These are phyloP conservation scores for Podospora pseudopauciseta DNA, from an alignment of 495 filamentous ascomycete species.

Conservation along the genomic window DNA sequence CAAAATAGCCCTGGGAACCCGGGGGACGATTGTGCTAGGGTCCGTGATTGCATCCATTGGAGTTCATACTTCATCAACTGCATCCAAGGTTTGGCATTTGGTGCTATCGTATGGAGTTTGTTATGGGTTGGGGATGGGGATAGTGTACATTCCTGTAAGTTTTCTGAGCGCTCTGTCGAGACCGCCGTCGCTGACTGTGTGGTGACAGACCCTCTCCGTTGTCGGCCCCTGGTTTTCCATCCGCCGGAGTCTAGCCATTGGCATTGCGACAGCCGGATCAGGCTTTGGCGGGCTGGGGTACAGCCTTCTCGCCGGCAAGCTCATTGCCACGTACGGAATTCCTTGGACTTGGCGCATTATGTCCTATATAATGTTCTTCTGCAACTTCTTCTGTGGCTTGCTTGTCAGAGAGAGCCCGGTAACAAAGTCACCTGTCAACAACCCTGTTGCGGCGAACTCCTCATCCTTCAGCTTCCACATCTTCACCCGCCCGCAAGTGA, in stretches of 20 bases:
- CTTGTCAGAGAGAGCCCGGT: conserved; percentile 49
- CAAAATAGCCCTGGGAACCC: conserved; percentile 48
- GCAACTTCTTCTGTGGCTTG: conserved; percentile 51
- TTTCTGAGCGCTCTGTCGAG: neutral
- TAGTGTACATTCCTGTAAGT: conserved; percentile 57
- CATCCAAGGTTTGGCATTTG: conserved; percentile 60
- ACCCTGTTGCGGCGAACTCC: conserved; percentile 34
- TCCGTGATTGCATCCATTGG: conserved; percentile 52
- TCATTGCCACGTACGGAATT: conserved; percentile 53
- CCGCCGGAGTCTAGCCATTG: conserved; percentile 60
- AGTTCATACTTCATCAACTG: conserved; percentile 55
- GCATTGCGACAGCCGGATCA: conserved; percentile 61
- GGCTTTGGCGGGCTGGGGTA: conserved; percentile 64
- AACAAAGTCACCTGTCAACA: conserved; percentile 46
- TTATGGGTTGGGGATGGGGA: conserved; percentile 69
- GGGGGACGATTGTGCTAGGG: conserved; percentile 51
- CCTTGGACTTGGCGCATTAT: conserved; percentile 60
- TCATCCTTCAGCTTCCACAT: neutral
- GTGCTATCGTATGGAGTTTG: conserved; percentile 68
- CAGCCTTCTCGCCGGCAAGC: conserved; percentile 45
- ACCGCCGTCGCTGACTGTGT: neutral
- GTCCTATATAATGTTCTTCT: conserved; percentile 47
- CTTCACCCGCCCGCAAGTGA: neutral
- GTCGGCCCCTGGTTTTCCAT: conserved; percentile 69
- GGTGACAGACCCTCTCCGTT: conserved; percentile 47